These are phyloP conservation scores for Ganoderma sinense DNA, from an alignment of 1,284 basidiomycete species.

Conservation along the genomic window DNA sequence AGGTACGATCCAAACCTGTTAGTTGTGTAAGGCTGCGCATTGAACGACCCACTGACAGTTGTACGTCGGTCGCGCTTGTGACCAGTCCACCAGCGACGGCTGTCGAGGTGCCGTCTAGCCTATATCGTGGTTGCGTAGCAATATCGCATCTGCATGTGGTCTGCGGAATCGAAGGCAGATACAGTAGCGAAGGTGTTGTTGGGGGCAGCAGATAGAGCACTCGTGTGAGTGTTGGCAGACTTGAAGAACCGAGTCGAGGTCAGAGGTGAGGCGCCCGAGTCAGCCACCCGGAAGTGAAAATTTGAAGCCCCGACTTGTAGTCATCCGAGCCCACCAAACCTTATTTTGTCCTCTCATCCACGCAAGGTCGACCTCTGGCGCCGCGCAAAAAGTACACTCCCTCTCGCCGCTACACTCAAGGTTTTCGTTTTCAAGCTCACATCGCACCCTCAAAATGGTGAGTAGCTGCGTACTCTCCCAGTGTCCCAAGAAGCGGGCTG, in stretches of 20 bases:
- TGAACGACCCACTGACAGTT: not conserved
- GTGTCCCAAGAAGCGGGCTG: not conserved
- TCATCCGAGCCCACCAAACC: constrained; percentile 33
- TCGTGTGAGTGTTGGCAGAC: not conserved
- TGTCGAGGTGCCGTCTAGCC: not conserved
- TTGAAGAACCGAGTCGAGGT: not conserved
- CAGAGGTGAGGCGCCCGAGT: constrained; percentile 18
- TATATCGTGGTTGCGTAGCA: not conserved
- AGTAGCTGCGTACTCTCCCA: constrained; percentile 5
- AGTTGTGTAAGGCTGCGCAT: not conserved
- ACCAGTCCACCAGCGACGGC: not conserved
- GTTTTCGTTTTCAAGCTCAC: constrained; percentile 29
- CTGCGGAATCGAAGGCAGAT: not conserved
- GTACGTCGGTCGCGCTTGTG: not conserved
- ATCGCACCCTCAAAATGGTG: constrained; percentile 39
- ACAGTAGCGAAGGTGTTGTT: not conserved
- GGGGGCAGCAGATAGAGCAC: not conserved
- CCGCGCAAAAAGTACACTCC: constrained; percentile 38
- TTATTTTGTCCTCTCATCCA: constrained; percentile 39
- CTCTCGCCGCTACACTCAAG: constrained; percentile 33
- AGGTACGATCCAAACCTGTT: not conserved
- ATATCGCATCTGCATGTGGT: not conserved
- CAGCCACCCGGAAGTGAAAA: constrained; percentile 32
- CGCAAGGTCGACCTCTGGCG: constrained; percentile 38
- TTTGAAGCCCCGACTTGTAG: constrained; percentile 35